Evolutionary conservation across 2,329 filamentous ascomycete genomes (phyloP), one percentile per base, ranked within the genome.

Genomic region (Calonectria crousiana): DNA sequence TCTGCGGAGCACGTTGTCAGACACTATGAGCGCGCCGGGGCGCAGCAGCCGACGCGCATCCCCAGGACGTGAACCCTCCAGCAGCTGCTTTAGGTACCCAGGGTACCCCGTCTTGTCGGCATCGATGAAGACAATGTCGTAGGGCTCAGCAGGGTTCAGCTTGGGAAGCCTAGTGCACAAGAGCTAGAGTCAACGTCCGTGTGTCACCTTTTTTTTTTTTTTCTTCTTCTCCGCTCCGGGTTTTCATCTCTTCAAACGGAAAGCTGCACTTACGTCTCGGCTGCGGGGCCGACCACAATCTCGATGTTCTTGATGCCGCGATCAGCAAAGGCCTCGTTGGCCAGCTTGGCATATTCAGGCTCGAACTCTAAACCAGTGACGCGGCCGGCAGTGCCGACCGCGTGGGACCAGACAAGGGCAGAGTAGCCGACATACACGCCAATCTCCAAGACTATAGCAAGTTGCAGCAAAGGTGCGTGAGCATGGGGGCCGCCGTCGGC

Each of bases 81-180:
- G 83, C 68, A 90, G 86, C 36, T 85, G 82, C 26, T 82, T 79
- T 47, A 90, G 83, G 79, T 90, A 90, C 9, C 78, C 79, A 0
- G 87, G 86, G 78, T 90, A 90, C n/a, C 86, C 87, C 0, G 84
- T 82, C 82, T 90, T 90, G 72, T 90, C 85, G 30, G 89, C 89
- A 72, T 90, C 89, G 74, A 90, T 85, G 79, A 90, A 90, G 79
- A 90, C 84, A 56, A 90, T 81, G 79, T 90, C 89, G 76, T 88
- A 91, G 5, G 89, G 87, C 77, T 76, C 72, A 13, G 34, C 52
- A 30, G 79, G 76, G 36, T 67, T 52, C 36, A 83, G 76, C 44
- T 84, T 86, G 81, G 44, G 80, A 71, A 72, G 82, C 77, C 73
- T 85, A 23, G n/a, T 38, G 9, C 6, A 23, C 9, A 47, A 10